Percentiles rank a stretch among this genome's conserved stretches.
Evolutionary conservation across 78 protist genomes (phyloP).

Genomic region (Dictyostelium capitatum): DNA sequence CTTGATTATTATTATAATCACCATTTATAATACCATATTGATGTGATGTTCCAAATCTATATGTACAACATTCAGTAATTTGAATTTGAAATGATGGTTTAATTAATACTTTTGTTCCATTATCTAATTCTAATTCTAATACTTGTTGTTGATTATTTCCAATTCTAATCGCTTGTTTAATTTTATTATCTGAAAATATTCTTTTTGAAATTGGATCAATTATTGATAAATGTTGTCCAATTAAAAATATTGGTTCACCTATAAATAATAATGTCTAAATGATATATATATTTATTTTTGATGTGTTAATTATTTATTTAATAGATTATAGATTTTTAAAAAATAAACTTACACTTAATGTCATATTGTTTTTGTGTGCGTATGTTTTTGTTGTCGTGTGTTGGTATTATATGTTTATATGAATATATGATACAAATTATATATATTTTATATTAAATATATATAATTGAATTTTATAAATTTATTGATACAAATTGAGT

Average conservation of each 20-base stretch:
- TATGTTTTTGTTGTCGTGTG: too few species aligned
- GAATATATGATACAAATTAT: too few species aligned
- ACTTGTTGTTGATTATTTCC: not conserved
- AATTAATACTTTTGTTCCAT: not conserved
- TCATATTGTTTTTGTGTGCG: not conserved
- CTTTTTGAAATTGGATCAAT: slow-evolving; percentile 20
- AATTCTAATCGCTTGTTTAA: not conserved
- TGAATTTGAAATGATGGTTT: slow-evolving; percentile 12
- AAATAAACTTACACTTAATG: not conserved
- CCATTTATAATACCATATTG: not conserved
- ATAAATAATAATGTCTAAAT: slow-evolving; percentile 16
- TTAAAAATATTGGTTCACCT: slow-evolving; percentile 22
- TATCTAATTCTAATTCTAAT: slow-evolving; percentile 7
- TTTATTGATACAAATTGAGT: too few species aligned
- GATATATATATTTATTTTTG: not conserved
- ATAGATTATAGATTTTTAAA: not conserved
- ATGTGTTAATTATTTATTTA: too few species aligned
- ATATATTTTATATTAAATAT: too few species aligned
- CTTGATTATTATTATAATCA: not conserved
- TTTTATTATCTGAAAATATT: slow-evolving; percentile 16
- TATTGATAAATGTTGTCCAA: slow-evolving; percentile 10
- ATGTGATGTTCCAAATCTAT: slow-evolving; percentile 22
- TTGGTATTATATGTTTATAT: too few species aligned
- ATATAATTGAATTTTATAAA: too few species aligned
- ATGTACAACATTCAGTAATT: slow-evolving; percentile 6